phyloP scores from a whole-genome alignment of 2,329 filamentous ascomycete species.

The Epichloe coenophiala region DNA sequence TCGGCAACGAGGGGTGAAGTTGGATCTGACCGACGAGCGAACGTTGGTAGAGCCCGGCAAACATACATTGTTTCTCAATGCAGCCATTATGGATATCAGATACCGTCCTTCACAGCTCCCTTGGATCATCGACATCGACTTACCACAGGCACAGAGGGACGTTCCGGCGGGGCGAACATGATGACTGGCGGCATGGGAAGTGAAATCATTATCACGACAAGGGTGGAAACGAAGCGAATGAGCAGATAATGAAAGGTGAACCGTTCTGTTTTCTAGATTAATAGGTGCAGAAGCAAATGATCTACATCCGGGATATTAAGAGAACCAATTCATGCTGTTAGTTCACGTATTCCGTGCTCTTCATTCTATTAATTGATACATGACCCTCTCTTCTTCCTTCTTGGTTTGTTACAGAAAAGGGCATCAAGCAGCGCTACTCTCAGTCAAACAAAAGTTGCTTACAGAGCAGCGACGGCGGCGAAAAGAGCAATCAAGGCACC shows the following conservation, averaged over 20 bases:
- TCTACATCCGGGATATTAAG: background rate
- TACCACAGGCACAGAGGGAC: conserved; percentile 12
- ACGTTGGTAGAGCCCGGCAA: conserved; percentile 20
- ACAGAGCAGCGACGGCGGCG: conserved; percentile 20
- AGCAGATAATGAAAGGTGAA: background rate
- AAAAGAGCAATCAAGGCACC: conserved; percentile 18
- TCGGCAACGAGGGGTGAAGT: conserved; percentile 17
- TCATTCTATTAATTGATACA: conserved; percentile 2
- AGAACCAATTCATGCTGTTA: background rate
- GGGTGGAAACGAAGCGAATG: background rate
- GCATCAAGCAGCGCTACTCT: background rate
- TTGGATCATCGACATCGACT: conserved; percentile 38
- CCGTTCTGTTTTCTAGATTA: background rate
- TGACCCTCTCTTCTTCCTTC: background rate
- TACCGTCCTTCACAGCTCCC: conserved; percentile 32
- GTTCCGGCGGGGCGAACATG: background rate
- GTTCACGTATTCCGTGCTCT: background rate
- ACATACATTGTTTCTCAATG: conserved; percentile 48
- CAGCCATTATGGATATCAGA: conserved; percentile 34
- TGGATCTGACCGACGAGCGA: conserved; percentile 25
- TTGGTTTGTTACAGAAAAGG: background rate
- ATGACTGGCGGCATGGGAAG: too few species aligned
- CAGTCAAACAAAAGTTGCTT: conserved; percentile 6
- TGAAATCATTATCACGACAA: too few species aligned
- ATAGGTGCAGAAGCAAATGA: conserved; percentile 2